These are phyloP conservation scores for Picochlorum sp. DNA, from an alignment of 139 green algal species.

Conservation along the genomic window DNA sequence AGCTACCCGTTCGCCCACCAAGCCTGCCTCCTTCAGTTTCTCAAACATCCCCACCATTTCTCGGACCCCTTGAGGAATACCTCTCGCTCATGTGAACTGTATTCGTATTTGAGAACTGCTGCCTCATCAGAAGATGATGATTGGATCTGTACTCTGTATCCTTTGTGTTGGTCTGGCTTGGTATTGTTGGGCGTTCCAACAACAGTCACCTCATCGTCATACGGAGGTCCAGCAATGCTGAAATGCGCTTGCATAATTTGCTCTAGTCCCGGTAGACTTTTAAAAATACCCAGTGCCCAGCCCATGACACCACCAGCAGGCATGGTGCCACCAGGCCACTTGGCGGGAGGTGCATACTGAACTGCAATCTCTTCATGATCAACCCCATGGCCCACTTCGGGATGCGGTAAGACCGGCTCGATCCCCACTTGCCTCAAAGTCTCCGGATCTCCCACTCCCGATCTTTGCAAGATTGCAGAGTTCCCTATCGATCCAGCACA, in stretches of 20 bases:
- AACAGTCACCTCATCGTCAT: constrained; percentile 1
- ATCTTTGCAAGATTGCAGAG: constrained; percentile 1
- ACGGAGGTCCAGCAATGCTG: background rate
- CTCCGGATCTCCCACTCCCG: background rate
- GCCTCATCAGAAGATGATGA: background rate
- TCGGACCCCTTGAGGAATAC: background rate
- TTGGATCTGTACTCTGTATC: background rate
- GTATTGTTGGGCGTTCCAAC: background rate
- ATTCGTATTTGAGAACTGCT: background rate
- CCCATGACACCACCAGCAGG: constrained; percentile 3
- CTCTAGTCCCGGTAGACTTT: background rate
- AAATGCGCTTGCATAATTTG: constrained; percentile 2
- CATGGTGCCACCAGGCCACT: background rate
- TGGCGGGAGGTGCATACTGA: constrained; percentile 1
- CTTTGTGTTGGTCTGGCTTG: background rate
- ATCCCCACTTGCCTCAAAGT: background rate
- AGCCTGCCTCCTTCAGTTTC: background rate
- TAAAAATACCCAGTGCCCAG: background rate
- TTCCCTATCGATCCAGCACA: background rate
- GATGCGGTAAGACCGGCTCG: background rate
- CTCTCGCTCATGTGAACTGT: background rate
- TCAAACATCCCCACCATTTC: background rate
- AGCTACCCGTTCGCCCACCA: background rate
- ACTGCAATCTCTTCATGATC: constrained; percentile 3
- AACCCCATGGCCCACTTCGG: background rate